These are phyloP conservation scores for Nicotiana benthamiana DNA, from an alignment of 257 asterid species.

Conservation along the genomic window DNA sequence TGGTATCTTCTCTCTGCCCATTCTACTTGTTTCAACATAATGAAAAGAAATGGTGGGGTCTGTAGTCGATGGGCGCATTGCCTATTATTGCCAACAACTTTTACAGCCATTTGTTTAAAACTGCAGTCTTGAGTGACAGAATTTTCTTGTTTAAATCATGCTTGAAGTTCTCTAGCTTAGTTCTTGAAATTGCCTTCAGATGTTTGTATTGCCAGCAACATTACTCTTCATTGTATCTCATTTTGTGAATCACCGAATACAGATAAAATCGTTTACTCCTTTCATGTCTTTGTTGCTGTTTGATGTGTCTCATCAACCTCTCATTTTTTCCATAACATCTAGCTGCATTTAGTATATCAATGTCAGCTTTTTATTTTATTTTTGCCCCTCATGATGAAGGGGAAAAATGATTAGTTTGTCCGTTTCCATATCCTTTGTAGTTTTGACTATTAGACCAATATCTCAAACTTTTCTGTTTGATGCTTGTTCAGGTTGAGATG, in stretches of 20 bases:
- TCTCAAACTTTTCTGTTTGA: slow-evolving; percentile 3
- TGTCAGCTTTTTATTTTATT: background rate
- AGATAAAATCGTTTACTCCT: background rate
- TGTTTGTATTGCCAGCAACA: background rate
- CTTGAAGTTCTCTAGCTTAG: background rate
- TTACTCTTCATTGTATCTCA: background rate
- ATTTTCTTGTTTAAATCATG: background rate
- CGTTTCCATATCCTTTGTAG: background rate
- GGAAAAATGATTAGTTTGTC: background rate
- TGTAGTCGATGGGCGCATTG: background rate
- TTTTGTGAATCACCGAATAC: background rate
- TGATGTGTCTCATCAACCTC: background rate
- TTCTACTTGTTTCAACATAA: background rate
- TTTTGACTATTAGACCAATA: slow-evolving; percentile 2
- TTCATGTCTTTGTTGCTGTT: background rate
- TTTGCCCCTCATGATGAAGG: background rate
- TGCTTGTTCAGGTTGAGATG: slow-evolving; percentile 70
- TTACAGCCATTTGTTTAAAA: background rate
- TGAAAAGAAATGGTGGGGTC: background rate
- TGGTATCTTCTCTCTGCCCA: background rate
- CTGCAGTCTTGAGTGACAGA: background rate
- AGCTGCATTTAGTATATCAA: background rate
- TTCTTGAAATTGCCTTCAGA: background rate
- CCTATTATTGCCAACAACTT: background rate
- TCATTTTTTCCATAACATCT: background rate